phyloP scores from a whole-genome alignment of 169 alveolate species.

The Cryptosporidium andersoni region DNA sequence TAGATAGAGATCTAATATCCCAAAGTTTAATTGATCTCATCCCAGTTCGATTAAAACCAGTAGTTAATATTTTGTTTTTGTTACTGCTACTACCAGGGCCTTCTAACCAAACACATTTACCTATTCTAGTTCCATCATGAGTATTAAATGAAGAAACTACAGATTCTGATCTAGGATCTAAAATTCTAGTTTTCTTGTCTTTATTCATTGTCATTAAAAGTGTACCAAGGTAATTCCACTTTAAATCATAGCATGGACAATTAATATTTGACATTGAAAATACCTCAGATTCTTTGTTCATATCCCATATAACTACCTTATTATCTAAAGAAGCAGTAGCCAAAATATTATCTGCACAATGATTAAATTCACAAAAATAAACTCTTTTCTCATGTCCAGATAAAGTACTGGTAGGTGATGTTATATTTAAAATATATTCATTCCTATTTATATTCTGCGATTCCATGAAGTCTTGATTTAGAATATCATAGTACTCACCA shows the following conservation, averaged over 20 bases:
- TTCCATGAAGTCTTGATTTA: slow-evolving; percentile 34
- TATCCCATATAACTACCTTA: slow-evolving; percentile 52
- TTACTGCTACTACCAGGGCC: slow-evolving; percentile 21
- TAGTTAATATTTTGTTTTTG: slow-evolving; percentile 39
- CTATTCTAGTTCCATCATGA: slow-evolving; percentile 70
- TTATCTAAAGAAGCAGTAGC: slow-evolving; percentile 51
- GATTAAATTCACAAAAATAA: slow-evolving; percentile 41
- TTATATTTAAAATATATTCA: slow-evolving; percentile 28
- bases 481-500: slow-evolving; percentile 52
- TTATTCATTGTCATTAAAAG: slow-evolving; percentile 37
- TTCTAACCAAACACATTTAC: slow-evolving; percentile 64
- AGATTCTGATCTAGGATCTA: slow-evolving; percentile 55
- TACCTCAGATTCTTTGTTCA: slow-evolving; percentile 34
- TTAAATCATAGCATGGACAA: slow-evolving; percentile 44
- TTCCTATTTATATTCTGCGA: slow-evolving; percentile 50
- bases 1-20: slow-evolving; percentile 37
- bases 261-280: slow-evolving; percentile 33
- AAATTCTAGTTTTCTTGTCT: slow-evolving; percentile 32
- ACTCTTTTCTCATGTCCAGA: slow-evolving; percentile 69
- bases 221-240: slow-evolving; percentile 60
- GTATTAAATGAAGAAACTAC: slow-evolving; percentile 18
- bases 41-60: slow-evolving; percentile 60
- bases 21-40: slow-evolving; percentile 60
- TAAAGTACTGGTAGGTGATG: slow-evolving; percentile 28
- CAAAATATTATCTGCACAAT: slow-evolving; percentile 34